Conservation (phyloP, 2,329 filamentous ascomycete genomes). For the Stemphylium beticola region DNA sequence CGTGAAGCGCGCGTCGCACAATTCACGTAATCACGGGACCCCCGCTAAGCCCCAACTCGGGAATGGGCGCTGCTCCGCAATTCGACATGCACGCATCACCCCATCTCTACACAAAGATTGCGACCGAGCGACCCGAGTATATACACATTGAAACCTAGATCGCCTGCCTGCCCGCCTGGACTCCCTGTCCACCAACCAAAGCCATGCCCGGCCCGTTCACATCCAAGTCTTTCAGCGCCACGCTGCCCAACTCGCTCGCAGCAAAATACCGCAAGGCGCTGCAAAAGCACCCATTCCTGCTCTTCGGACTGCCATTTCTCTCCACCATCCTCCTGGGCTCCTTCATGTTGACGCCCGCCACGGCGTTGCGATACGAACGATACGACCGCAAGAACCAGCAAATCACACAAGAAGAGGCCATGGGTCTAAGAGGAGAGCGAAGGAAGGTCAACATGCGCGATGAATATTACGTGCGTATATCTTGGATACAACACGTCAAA, state of each 20-base stretch:
- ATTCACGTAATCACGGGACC: slow-evolving; percentile 32
- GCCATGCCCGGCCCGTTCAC: slow-evolving; percentile 66
- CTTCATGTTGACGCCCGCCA: slow-evolving; percentile 92
- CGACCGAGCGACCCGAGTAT: background rate
- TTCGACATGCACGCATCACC: slow-evolving; percentile 10
- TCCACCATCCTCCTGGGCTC: slow-evolving; percentile 87
- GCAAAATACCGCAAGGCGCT: slow-evolving; percentile 78
- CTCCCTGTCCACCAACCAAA: background rate
- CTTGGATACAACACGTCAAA: background rate
- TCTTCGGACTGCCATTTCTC: slow-evolving; percentile 95
- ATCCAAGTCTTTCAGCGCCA: slow-evolving; percentile 62
- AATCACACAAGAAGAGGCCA: slow-evolving; percentile 82
- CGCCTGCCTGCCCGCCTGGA: background rate
- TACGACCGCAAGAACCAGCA: slow-evolving; percentile 89
- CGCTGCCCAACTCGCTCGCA: slow-evolving; percentile 68
- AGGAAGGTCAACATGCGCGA: slow-evolving; percentile 80
- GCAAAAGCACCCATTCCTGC: slow-evolving; percentile 80
- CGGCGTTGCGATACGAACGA: slow-evolving; percentile 90
- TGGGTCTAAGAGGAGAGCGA: slow-evolving; percentile 75
- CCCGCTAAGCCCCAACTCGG: slow-evolving; percentile 22
- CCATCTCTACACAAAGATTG: background rate
- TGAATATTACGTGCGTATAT: slow-evolving; percentile 78
- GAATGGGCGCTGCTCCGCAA: slow-evolving; percentile 18
- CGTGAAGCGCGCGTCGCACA: slow-evolving; percentile 21
- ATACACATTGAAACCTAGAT: background rate